Percentiles rank a stretch among this genome's conserved stretches.
phyloP scores from a whole-genome alignment of 2,329 filamentous ascomycete species.

The Colletotrichum sp. region DNA sequence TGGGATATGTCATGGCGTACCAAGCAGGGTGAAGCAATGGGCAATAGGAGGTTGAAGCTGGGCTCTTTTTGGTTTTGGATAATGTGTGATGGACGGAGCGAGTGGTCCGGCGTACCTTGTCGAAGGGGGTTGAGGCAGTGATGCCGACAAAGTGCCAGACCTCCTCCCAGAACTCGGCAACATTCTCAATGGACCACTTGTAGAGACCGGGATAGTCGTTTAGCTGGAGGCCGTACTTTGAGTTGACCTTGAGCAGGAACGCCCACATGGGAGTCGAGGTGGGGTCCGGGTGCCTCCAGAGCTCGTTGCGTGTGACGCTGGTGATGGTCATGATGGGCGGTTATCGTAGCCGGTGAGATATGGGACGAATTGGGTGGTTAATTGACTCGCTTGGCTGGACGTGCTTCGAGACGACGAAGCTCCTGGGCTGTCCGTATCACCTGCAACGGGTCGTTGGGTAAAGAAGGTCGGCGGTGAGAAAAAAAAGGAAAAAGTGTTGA shows the following conservation, averaged over 20 bases:
- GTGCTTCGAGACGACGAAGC: neutral
- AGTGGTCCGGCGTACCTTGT: slow-evolving; percentile 49
- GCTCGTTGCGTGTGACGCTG: slow-evolving; percentile 42
- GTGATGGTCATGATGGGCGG: slow-evolving; percentile 19
- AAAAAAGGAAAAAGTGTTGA: neutral
- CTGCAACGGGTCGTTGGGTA: neutral
- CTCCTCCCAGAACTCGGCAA: slow-evolving; percentile 82
- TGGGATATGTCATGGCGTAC: slow-evolving; percentile 3
- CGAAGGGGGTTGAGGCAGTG: slow-evolving; percentile 67
- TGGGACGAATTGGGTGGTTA: neutral
- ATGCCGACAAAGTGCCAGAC: slow-evolving; percentile 86
- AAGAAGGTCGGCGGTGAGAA: neutral
- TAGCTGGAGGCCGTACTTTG: slow-evolving; percentile 68
- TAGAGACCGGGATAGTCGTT: slow-evolving; percentile 77
- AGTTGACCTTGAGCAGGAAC: slow-evolving; percentile 74
- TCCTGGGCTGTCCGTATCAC: neutral
- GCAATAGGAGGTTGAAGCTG: neutral
- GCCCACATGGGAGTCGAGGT: slow-evolving; percentile 72
- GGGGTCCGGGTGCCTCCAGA: slow-evolving; percentile 77
- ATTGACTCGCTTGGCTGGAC: neutral
- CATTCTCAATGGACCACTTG: slow-evolving; percentile 81
- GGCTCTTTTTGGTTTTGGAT: neutral
- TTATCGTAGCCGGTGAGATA: neutral
- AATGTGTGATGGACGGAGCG: neutral
- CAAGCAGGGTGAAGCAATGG: slow-evolving; percentile 2